These are phyloP conservation scores for Globisporangium radiosum DNA, from an alignment of 352 stramenopile species.

Conservation along the genomic window DNA sequence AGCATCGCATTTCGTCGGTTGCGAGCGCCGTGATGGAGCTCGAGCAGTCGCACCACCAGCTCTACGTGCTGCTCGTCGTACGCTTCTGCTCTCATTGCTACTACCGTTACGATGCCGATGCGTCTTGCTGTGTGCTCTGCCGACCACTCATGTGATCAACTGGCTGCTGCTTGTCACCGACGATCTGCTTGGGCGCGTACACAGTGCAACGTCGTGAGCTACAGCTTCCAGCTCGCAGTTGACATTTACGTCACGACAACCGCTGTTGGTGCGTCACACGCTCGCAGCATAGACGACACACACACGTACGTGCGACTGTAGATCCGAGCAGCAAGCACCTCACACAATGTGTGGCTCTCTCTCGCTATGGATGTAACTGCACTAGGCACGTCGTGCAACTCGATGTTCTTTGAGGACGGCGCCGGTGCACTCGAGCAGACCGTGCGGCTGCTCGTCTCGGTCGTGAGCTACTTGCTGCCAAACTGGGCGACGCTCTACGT, in stretches of 20 bases:
- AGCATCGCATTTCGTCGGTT: slow-evolving; percentile 28
- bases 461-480: slow-evolving; percentile 47
- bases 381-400: slow-evolving; percentile 34
- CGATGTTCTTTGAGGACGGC: slow-evolving; percentile 68
- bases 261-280: slow-evolving; percentile 23
- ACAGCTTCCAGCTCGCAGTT: slow-evolving; percentile 42
- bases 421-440: slow-evolving; percentile 48
- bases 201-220: slow-evolving; percentile 64
- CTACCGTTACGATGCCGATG: too few species aligned
- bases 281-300: slow-evolving; percentile 5
- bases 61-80: slow-evolving; percentile 64
- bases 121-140: not conserved
- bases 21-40: slow-evolving; percentile 35
- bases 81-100: slow-evolving; percentile 3
- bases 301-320: not conserved
- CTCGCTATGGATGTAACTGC: not conserved
- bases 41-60: slow-evolving; percentile 60
- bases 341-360: too few species aligned
- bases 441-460: slow-evolving; percentile 38
- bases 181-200: not conserved
- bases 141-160: not conserved
- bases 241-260: slow-evolving; percentile 60
- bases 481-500: slow-evolving; percentile 69
- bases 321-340: too few species aligned
- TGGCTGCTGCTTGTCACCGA: not conserved